phyloP scores from a whole-genome alignment of 2,329 filamentous ascomycete genomes.

The Fusarium pilosicola region DNA sequence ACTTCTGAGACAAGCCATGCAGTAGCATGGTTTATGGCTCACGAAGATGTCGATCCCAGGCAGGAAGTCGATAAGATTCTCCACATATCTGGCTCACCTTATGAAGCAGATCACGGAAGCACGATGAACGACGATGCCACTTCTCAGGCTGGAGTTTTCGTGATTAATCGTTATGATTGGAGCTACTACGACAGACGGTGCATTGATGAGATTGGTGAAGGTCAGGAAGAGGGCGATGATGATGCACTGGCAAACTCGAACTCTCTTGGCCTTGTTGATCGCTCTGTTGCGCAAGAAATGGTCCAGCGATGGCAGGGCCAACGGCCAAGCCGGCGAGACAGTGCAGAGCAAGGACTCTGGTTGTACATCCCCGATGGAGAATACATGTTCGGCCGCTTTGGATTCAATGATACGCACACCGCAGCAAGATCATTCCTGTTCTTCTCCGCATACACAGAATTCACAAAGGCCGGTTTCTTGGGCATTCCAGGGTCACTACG shows the following conservation, averaged over 20 bases:
- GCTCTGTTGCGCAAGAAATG: not conserved
- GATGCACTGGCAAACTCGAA: not conserved
- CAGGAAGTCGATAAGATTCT: not conserved
- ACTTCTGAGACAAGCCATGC: not conserved
- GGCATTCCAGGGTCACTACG: not conserved
- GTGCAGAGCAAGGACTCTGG: not conserved
- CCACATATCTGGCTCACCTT: not conserved
- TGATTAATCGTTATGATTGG: not conserved
- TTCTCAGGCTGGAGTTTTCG: not conserved
- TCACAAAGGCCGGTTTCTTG: not conserved
- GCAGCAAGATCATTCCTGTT: not conserved
- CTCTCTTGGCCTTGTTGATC: not conserved
- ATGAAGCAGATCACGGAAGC: not conserved
- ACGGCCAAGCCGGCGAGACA: not conserved
- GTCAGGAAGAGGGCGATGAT: not conserved
- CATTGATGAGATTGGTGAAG: not conserved
- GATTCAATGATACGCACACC: not conserved
- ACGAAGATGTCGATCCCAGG: not conserved
- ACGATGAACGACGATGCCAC: not conserved
- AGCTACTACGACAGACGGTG: not conserved
- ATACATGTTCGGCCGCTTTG: not conserved
- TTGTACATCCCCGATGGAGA: not conserved
- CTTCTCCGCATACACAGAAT: not conserved
- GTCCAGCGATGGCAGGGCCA: not conserved
- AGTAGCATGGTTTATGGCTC: not conserved